These are phyloP conservation scores for Lasiodiplodia hormozganensis DNA, from an alignment of 2,329 filamentous ascomycete species.

Conservation along the genomic window DNA sequence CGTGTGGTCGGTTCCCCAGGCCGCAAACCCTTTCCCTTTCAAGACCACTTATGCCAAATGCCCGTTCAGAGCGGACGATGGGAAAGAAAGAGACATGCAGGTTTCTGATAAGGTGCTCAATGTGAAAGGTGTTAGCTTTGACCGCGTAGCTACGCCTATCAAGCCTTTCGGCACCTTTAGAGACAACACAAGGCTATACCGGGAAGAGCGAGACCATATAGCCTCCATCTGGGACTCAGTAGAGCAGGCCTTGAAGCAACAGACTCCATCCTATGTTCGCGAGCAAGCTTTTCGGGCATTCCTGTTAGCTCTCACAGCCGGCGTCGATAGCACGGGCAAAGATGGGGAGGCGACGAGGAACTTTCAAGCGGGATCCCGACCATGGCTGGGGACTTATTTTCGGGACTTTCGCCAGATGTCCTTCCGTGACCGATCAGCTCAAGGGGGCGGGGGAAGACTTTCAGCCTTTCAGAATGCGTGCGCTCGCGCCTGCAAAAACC, in stretches of 20 bases:
- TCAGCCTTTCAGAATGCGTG: not conserved
- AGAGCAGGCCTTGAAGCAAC: not conserved
- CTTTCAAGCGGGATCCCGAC: not conserved
- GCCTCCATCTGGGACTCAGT: not conserved
- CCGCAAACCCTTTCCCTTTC: too few species aligned
- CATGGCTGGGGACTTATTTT: not conserved
- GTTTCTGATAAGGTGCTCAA: not conserved
- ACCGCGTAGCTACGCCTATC: not conserved
- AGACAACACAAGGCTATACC: not conserved
- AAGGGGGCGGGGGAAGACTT: too few species aligned
- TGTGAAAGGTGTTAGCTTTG: not conserved
- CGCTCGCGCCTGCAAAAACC: not conserved
- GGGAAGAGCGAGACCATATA: not conserved
- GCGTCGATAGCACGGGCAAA: not conserved
- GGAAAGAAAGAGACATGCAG: rapidly evolving
- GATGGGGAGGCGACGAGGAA: too few species aligned
- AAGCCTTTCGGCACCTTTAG: not conserved
- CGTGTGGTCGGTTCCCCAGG: too few species aligned
- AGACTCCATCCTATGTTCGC: too few species aligned
- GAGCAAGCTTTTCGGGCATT: not conserved
- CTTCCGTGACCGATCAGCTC: too few species aligned
- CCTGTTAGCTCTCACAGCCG: not conserved
- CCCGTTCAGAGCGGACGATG: not conserved
- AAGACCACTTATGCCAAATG: not conserved
- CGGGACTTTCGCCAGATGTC: not conserved